Conservation (phyloP, 345 rosid genomes). For the Heritiera fomes region DNA sequence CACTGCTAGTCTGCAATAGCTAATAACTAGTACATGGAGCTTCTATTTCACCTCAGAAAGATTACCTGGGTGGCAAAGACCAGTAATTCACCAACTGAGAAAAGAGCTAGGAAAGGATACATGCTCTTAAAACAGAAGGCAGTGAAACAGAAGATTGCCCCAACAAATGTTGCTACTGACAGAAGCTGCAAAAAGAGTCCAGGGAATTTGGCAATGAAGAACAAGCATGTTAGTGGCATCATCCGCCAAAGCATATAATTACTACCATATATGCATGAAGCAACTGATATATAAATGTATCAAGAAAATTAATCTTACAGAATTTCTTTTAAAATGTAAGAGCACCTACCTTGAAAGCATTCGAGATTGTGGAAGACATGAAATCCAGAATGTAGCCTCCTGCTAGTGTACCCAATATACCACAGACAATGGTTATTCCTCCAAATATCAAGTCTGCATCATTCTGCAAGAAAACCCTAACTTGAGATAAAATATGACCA, state of each 20-base stretch:
- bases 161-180: slow-evolving; percentile 12
- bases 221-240: background rate
- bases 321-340: background rate
- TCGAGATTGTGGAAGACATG: slow-evolving; percentile 68
- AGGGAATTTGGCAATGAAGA: background rate
- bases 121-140: slow-evolving; percentile 87
- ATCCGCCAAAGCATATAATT: background rate
- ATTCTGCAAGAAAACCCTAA: slow-evolving; percentile 43
- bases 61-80: slow-evolving; percentile 90
- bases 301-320: background rate
- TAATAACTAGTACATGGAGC: background rate
- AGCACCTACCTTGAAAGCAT: slow-evolving; percentile 81
- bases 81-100: slow-evolving; percentile 80
- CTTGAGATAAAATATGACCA: slow-evolving; percentile 10
- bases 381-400: slow-evolving; percentile 76
- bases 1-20: background rate
- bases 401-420: slow-evolving; percentile 77
- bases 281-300: background rate
- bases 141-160: slow-evolving; percentile 75
- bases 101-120: slow-evolving; percentile 79
- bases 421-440: slow-evolving; percentile 80
- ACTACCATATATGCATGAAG: background rate
- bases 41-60: background rate
- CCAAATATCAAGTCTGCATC: slow-evolving; percentile 92
- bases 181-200: too few species aligned